Base-by-base conservation (phyloP, 768 basidiomycete genomes). In the Suillus decipiens region DNA sequence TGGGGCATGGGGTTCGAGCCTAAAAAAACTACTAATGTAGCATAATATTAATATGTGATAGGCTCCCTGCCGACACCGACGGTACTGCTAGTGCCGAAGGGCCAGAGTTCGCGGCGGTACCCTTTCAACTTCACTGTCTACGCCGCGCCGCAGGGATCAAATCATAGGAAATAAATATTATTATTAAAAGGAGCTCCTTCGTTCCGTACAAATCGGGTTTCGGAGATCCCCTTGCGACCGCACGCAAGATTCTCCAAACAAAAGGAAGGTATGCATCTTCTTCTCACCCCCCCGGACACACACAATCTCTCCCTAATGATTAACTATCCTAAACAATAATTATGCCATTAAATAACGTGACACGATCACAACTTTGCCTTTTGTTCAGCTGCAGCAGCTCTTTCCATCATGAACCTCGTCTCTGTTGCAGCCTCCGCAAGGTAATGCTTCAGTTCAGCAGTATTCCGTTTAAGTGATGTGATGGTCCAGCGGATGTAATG, bases 401-500 rank as follows among this genome's bases (percentile, higher is more conserved):
- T 76, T 70, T 92, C 91, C 80, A 96, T 82, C 87, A 96, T 89
- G 43, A 73, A 75, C 68, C 85, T 82, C 56, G 89, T 82, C 77
- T 93, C 93, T 41, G 86, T 89, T 60, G 93, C 92, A 2, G 94
- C 89, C 76, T 92, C 89, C 0, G 83, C 88, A 42, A 96, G 77
- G 71, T 88, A 93, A 68, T 92, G 86, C 73, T 79, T 84, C 69
- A 86, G 77, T 75, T 78, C 82, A 63, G 74, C 84, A 55, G 83
- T 84, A 39, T 80, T 73, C 57, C 79, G 50, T 76, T 86, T 89
- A 67, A 82, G 65, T 60, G 89, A 89, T 67, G 95, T 96, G 68
- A 97, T 89, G 59, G 92, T 94, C 93, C 95, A 98, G 55, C 93
- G 87, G 61, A 99, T 85, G 67, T 89, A 89, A 58, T 88, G 77